A percentile compares a stretch with the other conserved stretches of the same genome.
Conservation (phyloP, 2,329 filamentous ascomycete genomes). For the Parasarocladium wereldwijsianum region DNA sequence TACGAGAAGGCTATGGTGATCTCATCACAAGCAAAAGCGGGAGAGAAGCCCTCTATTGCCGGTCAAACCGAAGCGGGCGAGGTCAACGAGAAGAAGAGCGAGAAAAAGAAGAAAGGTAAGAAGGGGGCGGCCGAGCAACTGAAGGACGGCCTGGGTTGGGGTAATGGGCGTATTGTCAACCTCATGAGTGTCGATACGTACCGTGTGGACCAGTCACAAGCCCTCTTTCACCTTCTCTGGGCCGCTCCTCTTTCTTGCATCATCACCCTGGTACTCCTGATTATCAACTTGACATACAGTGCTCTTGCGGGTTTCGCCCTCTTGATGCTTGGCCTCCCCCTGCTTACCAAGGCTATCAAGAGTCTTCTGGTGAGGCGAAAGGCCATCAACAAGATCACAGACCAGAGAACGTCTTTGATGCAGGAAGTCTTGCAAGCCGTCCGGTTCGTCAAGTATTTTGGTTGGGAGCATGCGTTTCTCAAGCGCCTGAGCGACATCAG, state of each 20-base stretch:
- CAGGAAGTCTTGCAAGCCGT: conserved; percentile 88
- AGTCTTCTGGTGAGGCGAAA: conserved; percentile 61
- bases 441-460: conserved; percentile 91
- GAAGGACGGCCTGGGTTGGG: conserved; percentile 67
- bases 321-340: conserved; percentile 61
- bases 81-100: conserved; percentile 25
- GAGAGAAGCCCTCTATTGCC: conserved; percentile 36
- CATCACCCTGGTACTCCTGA: conserved; percentile 63
- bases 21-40: conserved; percentile 76
- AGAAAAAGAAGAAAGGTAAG: conserved; percentile 23
- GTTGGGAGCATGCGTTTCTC: conserved; percentile 84
- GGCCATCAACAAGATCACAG: conserved; percentile 83
- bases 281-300: conserved; percentile 82
- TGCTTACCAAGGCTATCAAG: conserved; percentile 64
- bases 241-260: conserved; percentile 66
- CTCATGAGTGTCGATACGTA: conserved; percentile 94
- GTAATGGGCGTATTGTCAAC: conserved; percentile 82
- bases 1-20: conserved; percentile 89
- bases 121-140: conserved; percentile 22
- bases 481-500: conserved; percentile 61
- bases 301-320: conserved; percentile 79
- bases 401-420: conserved; percentile 78
- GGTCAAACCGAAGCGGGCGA: conserved; percentile 23
- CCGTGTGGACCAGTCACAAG: conserved; percentile 75
- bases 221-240: conserved; percentile 87